Conservation (phyloP, 345 rosid genomes). For the Rhizophora mangle region DNA sequence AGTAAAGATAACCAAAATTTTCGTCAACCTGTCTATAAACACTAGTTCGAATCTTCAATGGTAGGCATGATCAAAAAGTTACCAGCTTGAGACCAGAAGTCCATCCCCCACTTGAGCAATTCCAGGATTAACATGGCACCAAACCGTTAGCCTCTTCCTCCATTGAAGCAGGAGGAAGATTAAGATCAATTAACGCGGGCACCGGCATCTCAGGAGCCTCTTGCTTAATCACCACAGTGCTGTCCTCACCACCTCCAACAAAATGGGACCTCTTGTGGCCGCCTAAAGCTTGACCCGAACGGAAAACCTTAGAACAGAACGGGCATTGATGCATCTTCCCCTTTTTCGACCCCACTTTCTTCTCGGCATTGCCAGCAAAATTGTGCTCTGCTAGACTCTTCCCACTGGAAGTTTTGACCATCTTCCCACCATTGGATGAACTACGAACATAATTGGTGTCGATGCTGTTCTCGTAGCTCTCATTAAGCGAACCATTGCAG, state of each 20-base stretch:
- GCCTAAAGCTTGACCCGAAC: conserved; percentile 91
- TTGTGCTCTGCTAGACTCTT: conserved; percentile 26
- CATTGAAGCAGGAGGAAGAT: conserved; percentile 68
- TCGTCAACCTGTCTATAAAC: conserved; percentile 41
- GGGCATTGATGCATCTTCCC: conserved; percentile 78
- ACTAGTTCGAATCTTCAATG: conserved; percentile 22
- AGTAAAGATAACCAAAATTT: conserved; percentile 23
- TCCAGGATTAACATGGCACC: conserved; percentile 29
- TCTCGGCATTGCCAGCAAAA: conserved; percentile 26
- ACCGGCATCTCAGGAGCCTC: conserved; percentile 37
- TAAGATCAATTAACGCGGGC: conserved; percentile 68
- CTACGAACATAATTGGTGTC: conserved; percentile 43
- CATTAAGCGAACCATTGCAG: conserved; percentile 39
- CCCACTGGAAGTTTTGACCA: conserved; percentile 22
- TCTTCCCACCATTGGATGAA: conserved; percentile 20
- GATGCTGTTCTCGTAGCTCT: conserved; percentile 47
- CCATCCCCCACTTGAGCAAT: conserved; percentile 9
- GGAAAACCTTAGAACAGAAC: conserved; percentile 74
- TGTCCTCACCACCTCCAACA: conserved; percentile 54
- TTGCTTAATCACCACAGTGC: conserved; percentile 45
- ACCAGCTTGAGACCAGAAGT: conserved; percentile 1
- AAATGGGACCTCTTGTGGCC: conserved; percentile 98
- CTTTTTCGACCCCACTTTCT: conserved; percentile 40
- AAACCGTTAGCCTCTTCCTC: conserved; percentile 49
- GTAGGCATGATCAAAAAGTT: conserved; percentile 18